Base-by-base conservation (phyloP, 495 filamentous ascomycete species). In the Lasiosphaeris hirsuta region DNA sequence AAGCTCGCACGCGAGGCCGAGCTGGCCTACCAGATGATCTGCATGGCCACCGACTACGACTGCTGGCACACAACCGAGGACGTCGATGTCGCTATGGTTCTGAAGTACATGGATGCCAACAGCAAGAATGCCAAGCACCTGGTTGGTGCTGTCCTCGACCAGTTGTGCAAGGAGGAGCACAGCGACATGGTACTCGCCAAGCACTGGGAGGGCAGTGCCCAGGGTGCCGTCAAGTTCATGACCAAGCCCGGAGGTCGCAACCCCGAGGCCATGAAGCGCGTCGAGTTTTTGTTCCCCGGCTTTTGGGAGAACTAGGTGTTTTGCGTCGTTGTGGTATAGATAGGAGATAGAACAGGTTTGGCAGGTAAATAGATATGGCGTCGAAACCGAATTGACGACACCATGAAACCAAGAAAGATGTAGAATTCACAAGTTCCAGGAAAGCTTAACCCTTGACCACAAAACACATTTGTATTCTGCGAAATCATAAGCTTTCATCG, bases 1-100 rank as follows among this genome's bases (percentile, higher is more conserved):
- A 97, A 97, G 78, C 84, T 99, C 10, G 94, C 94, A 30, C 82
- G 89, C 35, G 94, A 99, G 78, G 95, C 95, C 4, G 95, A 99
- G 77, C 87, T 99, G 61, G 88, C 87, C 13, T 97, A 96, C 68
- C 90, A 93, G 76, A 93, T 97, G 84, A 93, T 99, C 63, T 97
- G 93, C 79, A 99, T 99, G 95, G 86, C 88, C 30, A 99, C 94
- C 18, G 94, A 99, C 75, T 99, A 99, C 66, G 95, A 99, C 73
- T 96, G 92, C 82, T 97, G 94, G 94, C 88, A 89, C 68, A 75
- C 72, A 34, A 78, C 78, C 5, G 85, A 82, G 44, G 88, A 86
- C 41, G 94, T 99, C 36, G 92, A 89, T 58, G 94, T 99, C 7
- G 90, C 90, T 68, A 96, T 96, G 88, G 95, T 99, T 11, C 93